Evolutionary conservation across 139 green algal genomes (phyloP).

Genomic region (Asterochloris sp.): DNA sequence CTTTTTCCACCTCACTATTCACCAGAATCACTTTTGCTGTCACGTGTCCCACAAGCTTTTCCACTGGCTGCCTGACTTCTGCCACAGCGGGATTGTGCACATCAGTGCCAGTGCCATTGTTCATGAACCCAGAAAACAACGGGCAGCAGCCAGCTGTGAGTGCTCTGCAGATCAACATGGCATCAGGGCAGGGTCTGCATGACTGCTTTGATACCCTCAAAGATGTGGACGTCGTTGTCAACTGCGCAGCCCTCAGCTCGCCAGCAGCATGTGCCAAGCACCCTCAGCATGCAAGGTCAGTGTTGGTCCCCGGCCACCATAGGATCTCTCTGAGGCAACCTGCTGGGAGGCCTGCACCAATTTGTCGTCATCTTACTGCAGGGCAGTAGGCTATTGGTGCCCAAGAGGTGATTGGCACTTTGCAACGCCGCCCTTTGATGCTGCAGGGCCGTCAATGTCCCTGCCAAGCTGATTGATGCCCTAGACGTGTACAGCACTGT

Average conservation of each 20-base stretch:
- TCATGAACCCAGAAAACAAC: neutral
- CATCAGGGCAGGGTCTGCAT: constrained; percentile 42
- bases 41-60: neutral
- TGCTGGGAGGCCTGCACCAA: neutral
- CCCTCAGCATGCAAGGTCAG: constrained; percentile 29
- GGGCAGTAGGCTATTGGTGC: neutral
- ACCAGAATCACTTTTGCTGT: neutral
- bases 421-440: neutral
- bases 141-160: neutral
- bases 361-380: neutral
- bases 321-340: neutral
- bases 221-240: constrained; percentile 48
- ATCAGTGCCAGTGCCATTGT: neutral
- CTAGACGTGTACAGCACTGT: constrained; percentile 18
- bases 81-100: neutral
- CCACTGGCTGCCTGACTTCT: neutral
- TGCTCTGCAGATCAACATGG: constrained; percentile 38
- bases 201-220: constrained; percentile 34
- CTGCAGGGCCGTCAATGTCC: constrained; percentile 48
- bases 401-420: neutral
- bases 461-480: constrained; percentile 36
- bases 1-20: neutral
- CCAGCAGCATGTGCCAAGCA: constrained; percentile 61
- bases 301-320: constrained; percentile 23
- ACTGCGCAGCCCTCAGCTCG: constrained; percentile 62